These are phyloP conservation scores for Stagonosporopsis cucurbitacearum DNA, from an alignment of 2,329 filamentous ascomycete genomes.

Conservation along the genomic window DNA sequence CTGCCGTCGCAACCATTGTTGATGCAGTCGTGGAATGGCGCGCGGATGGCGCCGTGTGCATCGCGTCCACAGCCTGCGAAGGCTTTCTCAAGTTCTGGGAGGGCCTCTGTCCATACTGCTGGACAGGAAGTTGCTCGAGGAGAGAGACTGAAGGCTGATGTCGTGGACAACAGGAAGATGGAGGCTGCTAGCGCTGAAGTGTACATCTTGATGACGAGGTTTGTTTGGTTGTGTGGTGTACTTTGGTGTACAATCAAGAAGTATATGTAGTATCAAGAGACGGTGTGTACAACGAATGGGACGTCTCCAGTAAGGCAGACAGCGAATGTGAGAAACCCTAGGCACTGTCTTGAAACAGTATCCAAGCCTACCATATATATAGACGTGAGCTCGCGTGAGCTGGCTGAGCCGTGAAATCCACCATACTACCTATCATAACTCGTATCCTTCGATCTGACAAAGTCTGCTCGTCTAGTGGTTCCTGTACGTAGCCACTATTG, in stretches of 20 bases:
- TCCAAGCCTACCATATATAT: conserved; percentile 14
- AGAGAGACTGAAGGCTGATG: conserved; percentile 15
- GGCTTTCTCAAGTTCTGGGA: conserved; percentile 22
- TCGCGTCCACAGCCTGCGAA: conserved; percentile 29
- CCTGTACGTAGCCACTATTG: not conserved
- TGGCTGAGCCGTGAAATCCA: not conserved
- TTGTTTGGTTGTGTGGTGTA: not conserved
- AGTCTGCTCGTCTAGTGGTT: conserved; percentile 3
- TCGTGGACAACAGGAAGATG: conserved; percentile 12
- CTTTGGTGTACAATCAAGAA: not conserved
- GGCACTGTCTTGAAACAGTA: not conserved
- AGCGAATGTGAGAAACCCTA: not conserved
- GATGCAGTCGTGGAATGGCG: conserved; percentile 39
- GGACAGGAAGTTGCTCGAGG: conserved; percentile 27
- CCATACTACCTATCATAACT: not conserved
- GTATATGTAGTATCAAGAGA: not conserved
- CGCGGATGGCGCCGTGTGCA: conserved; percentile 33
- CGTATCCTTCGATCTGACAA: conserved; percentile 1
- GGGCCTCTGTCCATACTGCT: conserved; percentile 26
- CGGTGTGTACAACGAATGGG: not conserved
- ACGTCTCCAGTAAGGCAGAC: conserved; percentile 1
- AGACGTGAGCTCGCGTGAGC: not conserved
- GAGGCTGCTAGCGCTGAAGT: conserved; percentile 2
- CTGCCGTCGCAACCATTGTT: conserved; percentile 38
- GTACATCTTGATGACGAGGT: conserved; percentile 9